phyloP scores from a whole-genome alignment of 257 asterid species.

The Solanum tacnaense region DNA sequence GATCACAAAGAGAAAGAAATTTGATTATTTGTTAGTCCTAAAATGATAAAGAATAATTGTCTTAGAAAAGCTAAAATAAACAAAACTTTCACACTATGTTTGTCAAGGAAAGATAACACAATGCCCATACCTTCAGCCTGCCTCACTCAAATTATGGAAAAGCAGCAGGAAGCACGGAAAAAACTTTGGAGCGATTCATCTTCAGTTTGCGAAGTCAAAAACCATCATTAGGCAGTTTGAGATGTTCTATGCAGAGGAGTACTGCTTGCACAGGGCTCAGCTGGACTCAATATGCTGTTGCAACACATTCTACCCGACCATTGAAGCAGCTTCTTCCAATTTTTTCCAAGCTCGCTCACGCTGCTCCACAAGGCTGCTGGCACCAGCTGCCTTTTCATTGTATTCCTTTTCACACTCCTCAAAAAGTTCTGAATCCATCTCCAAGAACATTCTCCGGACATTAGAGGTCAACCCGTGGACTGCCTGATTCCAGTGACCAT shows the following conservation, averaged over 20 bases:
- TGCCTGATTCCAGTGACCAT: constrained; percentile 83
- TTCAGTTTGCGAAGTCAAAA: neutral
- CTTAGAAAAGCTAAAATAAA: neutral
- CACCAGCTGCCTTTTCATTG: constrained; percentile 49
- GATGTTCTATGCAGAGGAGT: neutral
- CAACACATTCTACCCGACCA: constrained; percentile 4
- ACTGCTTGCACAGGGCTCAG: neutral
- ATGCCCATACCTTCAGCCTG: constrained; percentile 1
- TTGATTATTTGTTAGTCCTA: neutral
- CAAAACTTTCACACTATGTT: neutral
- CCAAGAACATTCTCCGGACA: constrained; percentile 71
- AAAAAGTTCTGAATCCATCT: constrained; percentile 73
- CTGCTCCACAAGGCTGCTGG: constrained; percentile 40
- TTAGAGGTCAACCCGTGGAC: constrained; percentile 71
- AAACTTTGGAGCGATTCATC: neutral
- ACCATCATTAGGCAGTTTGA: neutral
- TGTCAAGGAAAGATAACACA: neutral
- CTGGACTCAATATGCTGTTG: neutral
- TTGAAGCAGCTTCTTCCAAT: constrained; percentile 66
- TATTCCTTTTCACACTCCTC: constrained; percentile 62
- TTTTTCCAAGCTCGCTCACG: constrained; percentile 58
- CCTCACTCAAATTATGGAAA: neutral
- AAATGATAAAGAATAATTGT: neutral
- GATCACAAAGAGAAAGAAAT: neutral
- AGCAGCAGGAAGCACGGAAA: constrained; percentile 1